Percentiles rank a stretch among this genome's conserved stretches.
Evolutionary conservation across 768 basidiomycete species (phyloP).

Genomic region (Rhodosporidiobolus sp.): DNA sequence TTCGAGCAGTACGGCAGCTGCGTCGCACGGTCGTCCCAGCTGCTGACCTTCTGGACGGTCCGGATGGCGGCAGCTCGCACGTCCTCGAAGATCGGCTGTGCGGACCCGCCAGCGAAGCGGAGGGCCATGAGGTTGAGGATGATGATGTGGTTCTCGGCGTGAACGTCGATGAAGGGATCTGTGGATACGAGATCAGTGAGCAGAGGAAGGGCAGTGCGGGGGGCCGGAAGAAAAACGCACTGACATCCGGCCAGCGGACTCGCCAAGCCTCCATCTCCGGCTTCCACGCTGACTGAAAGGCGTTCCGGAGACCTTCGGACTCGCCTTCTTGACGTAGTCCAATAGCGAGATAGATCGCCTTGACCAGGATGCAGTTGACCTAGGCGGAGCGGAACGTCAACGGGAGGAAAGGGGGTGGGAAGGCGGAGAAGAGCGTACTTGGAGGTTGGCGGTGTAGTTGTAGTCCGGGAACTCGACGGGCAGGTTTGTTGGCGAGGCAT

Average conservation of each 20-base stretch:
- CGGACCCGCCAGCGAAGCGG: not conserved
- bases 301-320: not conserved
- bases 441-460: not conserved
- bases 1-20: not conserved
- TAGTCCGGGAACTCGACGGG: not conserved
- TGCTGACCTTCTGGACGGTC: not conserved
- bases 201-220: not conserved
- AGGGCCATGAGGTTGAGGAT: conserved; percentile 7
- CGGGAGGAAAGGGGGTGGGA: too few relatives aligned
- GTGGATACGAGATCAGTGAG: not conserved
- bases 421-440: too few relatives aligned
- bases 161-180: conserved; percentile 7
- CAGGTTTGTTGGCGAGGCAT: not conserved
- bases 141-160: not conserved
- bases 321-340: not conserved
- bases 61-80: not conserved
- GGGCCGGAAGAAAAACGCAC: not conserved
- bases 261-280: conserved; percentile 8
- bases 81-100: not conserved
- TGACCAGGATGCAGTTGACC: not conserved
- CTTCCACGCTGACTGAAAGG: conserved; percentile 7
- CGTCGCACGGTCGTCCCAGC: conserved; percentile 1
- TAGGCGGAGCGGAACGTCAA: too few relatives aligned
- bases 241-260: not conserved
- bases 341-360: not conserved